A percentile compares a stretch with the other conserved stretches of the same genome.
Conservation (phyloP, 169 alveolate species). For the Babesia sp. region DNA sequence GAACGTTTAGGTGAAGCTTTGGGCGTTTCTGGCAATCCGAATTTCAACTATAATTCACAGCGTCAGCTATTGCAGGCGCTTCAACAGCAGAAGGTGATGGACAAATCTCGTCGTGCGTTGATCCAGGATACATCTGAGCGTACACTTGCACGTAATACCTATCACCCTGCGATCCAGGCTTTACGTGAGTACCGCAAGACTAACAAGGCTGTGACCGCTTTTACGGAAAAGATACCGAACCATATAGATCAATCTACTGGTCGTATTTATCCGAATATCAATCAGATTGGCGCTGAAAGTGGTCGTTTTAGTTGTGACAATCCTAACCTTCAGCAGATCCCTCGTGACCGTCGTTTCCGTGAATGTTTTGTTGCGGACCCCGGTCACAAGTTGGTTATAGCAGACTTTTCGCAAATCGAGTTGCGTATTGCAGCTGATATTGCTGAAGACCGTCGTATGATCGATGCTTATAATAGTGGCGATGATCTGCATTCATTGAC, state of each 20-base stretch:
- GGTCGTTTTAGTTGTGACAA: constrained; percentile 87
- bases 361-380: constrained; percentile 80
- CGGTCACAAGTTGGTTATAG: constrained; percentile 77
- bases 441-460: constrained; percentile 81
- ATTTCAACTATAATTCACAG: constrained; percentile 82
- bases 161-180: constrained; percentile 78
- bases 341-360: constrained; percentile 79
- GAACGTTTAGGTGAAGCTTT: constrained; percentile 63
- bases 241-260: constrained; percentile 73
- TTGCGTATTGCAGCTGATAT: constrained; percentile 86
- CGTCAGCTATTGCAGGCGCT: constrained; percentile 68
- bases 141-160: constrained; percentile 74
- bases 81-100: constrained; percentile 74
- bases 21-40: constrained; percentile 59
- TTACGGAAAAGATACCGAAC: constrained; percentile 79
- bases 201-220: constrained; percentile 81
- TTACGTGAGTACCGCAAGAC: constrained; percentile 77
- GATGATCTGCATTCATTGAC: constrained; percentile 77
- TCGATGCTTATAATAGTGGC: constrained; percentile 78
- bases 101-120: constrained; percentile 50
- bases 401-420: constrained; percentile 87
- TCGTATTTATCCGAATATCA: constrained; percentile 82
- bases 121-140: constrained; percentile 81
- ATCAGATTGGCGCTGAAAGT: constrained; percentile 85
- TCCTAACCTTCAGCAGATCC: constrained; percentile 87